phyloP scores from a whole-genome alignment of 441 rosid genomes.

The Monsonia emarginata region DNA sequence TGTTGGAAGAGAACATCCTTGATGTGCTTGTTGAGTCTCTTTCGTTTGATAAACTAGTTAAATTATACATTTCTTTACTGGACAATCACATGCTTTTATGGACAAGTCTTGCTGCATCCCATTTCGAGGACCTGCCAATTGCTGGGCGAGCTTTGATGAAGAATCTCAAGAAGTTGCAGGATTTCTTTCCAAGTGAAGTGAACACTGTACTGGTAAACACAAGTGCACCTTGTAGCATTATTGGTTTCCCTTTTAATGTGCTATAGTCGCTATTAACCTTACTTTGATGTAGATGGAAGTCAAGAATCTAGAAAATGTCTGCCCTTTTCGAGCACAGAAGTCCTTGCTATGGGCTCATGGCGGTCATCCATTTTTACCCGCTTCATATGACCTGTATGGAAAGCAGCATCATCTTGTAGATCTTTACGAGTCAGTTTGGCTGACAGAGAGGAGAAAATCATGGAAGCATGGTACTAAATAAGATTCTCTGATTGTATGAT shows the following conservation, averaged over 20 bases:
- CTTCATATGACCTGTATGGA: slow-evolving; percentile 41
- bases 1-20: slow-evolving; percentile 55
- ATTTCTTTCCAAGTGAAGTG: slow-evolving; percentile 46
- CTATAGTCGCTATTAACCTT: slow-evolving; percentile 10
- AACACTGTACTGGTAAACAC: slow-evolving; percentile 47
- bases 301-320: slow-evolving; percentile 39
- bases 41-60: slow-evolving; percentile 35
- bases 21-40: slow-evolving; percentile 46
- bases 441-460: slow-evolving; percentile 24
- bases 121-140: slow-evolving; percentile 36
- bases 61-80: slow-evolving; percentile 46
- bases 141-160: slow-evolving; percentile 67
- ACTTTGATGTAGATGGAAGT: slow-evolving; percentile 38
- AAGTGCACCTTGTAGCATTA: slow-evolving; percentile 11
- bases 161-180: slow-evolving; percentile 41
- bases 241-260: slow-evolving; percentile 1
- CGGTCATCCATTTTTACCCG: slow-evolving; percentile 78
- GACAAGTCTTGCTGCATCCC: slow-evolving; percentile 42
- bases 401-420: slow-evolving; percentile 48
- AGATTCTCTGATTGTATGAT: slow-evolving; percentile 16
- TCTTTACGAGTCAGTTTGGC: slow-evolving; percentile 63
- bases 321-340: slow-evolving; percentile 39
- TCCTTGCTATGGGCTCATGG: slow-evolving; percentile 86
- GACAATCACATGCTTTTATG: slow-evolving; percentile 67
- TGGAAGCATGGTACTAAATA: slow-evolving; percentile 52